Percentiles rank a stretch among this genome's conserved stretches.
Evolutionary conservation across 1,284 basidiomycete genomes (phyloP).

Genomic region (Thelephora terrestris): DNA sequence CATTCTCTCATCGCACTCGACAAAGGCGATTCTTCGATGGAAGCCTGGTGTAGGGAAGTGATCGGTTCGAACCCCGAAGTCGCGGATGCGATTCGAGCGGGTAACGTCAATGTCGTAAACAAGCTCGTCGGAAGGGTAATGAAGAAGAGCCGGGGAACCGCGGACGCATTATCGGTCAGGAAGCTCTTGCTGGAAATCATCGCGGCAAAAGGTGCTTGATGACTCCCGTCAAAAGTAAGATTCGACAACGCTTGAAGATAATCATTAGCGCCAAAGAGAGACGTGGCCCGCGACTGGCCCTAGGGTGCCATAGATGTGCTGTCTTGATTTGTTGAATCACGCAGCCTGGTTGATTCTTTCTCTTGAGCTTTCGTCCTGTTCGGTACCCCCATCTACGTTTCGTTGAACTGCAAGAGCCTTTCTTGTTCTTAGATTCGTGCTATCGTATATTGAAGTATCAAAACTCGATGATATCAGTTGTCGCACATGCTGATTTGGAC

Average conservation of each 20-base stretch:
- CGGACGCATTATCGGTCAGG: slow-evolving; percentile 51
- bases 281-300: too few species aligned
- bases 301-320: too few species aligned
- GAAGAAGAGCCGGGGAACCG: slow-evolving; percentile 73
- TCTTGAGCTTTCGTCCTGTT: too few species aligned
- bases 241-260: not conserved
- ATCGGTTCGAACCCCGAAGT: slow-evolving; percentile 65
- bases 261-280: slow-evolving; percentile 1
- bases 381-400: too few species aligned
- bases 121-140: slow-evolving; percentile 87
- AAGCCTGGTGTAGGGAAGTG: slow-evolving; percentile 48
- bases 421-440: too few species aligned
- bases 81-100: slow-evolving; percentile 56
- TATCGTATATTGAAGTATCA: too few species aligned
- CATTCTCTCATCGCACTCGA: slow-evolving; percentile 36
- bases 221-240: not conserved
- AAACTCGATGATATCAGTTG: too few species aligned
- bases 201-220: not conserved
- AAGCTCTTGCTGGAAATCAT: slow-evolving; percentile 36
- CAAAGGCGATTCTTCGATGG: slow-evolving; percentile 29
- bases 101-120: slow-evolving; percentile 78
- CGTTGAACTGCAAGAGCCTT: too few species aligned
- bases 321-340: too few species aligned
- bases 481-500: too few species aligned
- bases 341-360: too few species aligned